Conservation (phyloP, 495 filamentous ascomycete genomes). For the Hamigera avellanea region DNA sequence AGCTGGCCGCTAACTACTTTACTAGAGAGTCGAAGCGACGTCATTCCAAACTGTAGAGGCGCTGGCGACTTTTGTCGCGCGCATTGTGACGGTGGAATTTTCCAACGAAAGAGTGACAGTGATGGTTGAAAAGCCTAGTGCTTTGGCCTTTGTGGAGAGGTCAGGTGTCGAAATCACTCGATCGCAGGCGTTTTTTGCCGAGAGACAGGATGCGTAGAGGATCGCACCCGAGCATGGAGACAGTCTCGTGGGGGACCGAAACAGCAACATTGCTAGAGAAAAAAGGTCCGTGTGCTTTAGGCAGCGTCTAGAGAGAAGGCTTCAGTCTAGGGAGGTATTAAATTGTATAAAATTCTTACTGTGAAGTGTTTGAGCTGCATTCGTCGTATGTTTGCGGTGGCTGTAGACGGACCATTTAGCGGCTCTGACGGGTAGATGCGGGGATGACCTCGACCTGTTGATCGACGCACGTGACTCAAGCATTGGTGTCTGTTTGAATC, state of each 20-base stretch:
- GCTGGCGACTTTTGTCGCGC: slow-evolving; percentile 40
- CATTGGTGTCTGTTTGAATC: background rate
- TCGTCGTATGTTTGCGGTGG: too few species aligned
- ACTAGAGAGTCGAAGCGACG: slow-evolving; percentile 39
- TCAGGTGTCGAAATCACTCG: slow-evolving; percentile 47
- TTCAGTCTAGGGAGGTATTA: too few species aligned
- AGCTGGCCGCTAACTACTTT: slow-evolving; percentile 3
- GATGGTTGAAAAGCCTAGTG: slow-evolving; percentile 45
- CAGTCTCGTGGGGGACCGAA: too few species aligned
- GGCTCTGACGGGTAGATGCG: background rate
- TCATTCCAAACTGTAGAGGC: slow-evolving; percentile 46
- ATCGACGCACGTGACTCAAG: background rate
- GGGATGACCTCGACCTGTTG: background rate
- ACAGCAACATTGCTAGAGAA: too few species aligned
- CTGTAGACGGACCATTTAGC: too few species aligned
- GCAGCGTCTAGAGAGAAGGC: too few species aligned
- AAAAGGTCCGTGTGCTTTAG: background rate
- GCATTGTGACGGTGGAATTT: slow-evolving; percentile 39
- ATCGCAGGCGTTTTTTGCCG: slow-evolving; percentile 34
- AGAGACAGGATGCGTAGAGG: slow-evolving; percentile 12
- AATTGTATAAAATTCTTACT: too few species aligned
- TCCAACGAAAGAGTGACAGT: slow-evolving; percentile 41
- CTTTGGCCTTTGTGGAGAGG: slow-evolving; percentile 41
- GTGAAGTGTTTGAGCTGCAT: too few species aligned
- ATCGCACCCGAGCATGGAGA: slow-evolving; percentile 1